Conservation (phyloP, 2,329 filamentous ascomycete species). For the Leptographium procerum region DNA sequence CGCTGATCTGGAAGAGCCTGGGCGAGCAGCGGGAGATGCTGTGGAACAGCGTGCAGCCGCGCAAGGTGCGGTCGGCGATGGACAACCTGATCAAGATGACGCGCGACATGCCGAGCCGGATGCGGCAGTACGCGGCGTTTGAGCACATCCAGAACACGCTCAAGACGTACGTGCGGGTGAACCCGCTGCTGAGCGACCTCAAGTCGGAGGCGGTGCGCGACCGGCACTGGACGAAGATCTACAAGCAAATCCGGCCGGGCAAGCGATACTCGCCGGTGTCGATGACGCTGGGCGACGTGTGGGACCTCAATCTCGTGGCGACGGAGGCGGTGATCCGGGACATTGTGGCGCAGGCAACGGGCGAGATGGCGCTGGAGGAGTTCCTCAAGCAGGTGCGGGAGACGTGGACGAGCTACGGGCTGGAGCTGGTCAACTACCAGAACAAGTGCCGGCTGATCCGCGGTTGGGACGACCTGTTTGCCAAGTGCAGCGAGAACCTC, state of each 20-base stretch:
- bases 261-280: slow-evolving; percentile 90
- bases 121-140: slow-evolving; percentile 99
- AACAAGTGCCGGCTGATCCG: slow-evolving; percentile 96
- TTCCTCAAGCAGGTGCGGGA: slow-evolving; percentile 95
- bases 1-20: slow-evolving; percentile 91
- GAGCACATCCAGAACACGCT: slow-evolving; percentile 93
- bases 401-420: slow-evolving; percentile 87
- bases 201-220: slow-evolving; percentile 96
- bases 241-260: slow-evolving; percentile 85
- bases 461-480: slow-evolving; percentile 96
- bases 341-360: slow-evolving; percentile 90
- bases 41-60: slow-evolving; percentile 91
- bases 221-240: slow-evolving; percentile 95
- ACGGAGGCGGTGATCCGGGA: slow-evolving; percentile 83
- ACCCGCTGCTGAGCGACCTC: slow-evolving; percentile 74
- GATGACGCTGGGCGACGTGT: slow-evolving; percentile 96
- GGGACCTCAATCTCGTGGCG: slow-evolving; percentile 85
- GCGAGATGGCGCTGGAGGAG: slow-evolving; percentile 96
- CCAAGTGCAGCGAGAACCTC: slow-evolving; percentile 95
- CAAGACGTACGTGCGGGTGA: slow-evolving; percentile 81
- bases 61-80: slow-evolving; percentile 81
- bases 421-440: slow-evolving; percentile 94
- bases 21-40: slow-evolving; percentile 86
- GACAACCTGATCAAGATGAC: slow-evolving; percentile 94
- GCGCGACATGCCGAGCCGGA: slow-evolving; percentile 97